Evolutionary conservation across 1,139 yeast genomes (phyloP).

Genomic region (Suhomyces bokatorum): DNA sequence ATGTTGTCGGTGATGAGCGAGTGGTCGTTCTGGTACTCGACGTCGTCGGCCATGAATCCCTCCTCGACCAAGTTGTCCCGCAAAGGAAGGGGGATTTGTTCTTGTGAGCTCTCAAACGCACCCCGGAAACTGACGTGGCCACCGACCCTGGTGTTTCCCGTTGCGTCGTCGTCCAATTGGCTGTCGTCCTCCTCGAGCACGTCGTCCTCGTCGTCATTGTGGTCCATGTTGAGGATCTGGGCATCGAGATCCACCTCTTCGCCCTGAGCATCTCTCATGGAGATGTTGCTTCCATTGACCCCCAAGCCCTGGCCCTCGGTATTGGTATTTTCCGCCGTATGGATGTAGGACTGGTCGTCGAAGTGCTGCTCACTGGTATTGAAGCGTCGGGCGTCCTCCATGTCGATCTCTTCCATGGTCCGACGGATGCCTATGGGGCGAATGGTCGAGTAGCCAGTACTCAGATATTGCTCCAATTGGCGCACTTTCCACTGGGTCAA

Average conservation of each 20-base stretch:
- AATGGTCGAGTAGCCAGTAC: slow-evolving; percentile 50
- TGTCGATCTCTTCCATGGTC: slow-evolving; percentile 52
- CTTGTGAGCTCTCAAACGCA: not conserved
- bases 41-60: slow-evolving; percentile 59
- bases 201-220: slow-evolving; percentile 19
- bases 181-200: slow-evolving; percentile 11
- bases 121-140: slow-evolving; percentile 2
- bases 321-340: slow-evolving; percentile 18
- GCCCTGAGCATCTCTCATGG: slow-evolving; percentile 7
- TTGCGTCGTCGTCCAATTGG: slow-evolving; percentile 15
- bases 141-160: slow-evolving; percentile 10
- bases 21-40: slow-evolving; percentile 58
- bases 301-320: slow-evolving; percentile 15
- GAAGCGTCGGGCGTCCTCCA: slow-evolving; percentile 21
- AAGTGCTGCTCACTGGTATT: slow-evolving; percentile 18
- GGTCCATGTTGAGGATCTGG: slow-evolving; percentile 46
- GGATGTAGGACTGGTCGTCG: slow-evolving; percentile 17
- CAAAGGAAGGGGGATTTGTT: slow-evolving; percentile 4
- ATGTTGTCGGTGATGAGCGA: slow-evolving; percentile 25
- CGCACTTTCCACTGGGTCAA: slow-evolving; percentile 39
- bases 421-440: slow-evolving; percentile 57
- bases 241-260: slow-evolving; percentile 48
- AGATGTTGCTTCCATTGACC: slow-evolving; percentile 11
- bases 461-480: slow-evolving; percentile 43
- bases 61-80: slow-evolving; percentile 20